Conservation (phyloP, 768 basidiomycete genomes). For the Tylopilus sp. region DNA sequence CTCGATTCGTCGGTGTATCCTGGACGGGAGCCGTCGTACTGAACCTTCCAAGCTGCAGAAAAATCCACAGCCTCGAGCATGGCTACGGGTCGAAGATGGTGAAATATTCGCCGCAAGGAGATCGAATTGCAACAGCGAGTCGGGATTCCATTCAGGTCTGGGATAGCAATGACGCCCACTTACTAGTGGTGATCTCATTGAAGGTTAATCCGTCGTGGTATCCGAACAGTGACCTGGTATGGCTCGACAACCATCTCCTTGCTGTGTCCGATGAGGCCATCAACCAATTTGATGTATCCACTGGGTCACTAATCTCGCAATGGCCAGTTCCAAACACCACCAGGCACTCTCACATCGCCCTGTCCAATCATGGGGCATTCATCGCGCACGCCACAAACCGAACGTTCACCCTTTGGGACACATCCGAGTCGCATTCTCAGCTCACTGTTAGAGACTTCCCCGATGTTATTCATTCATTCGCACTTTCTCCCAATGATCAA, state of each 20-base stretch:
- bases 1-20: background rate
- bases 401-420: no score
- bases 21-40: background rate
- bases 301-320: background rate
- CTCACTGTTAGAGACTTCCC: no score
- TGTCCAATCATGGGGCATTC: no score
- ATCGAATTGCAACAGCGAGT: background rate
- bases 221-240: background rate
- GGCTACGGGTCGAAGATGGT: no score
- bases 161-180: background rate
- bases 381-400: no score
- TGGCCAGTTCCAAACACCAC: background rate
- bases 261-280: background rate
- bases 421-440: no score
- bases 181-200: background rate
- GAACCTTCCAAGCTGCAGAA: background rate
- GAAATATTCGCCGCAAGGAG: background rate
- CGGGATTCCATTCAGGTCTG: background rate
- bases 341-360: no score
- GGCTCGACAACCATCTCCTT: background rate
- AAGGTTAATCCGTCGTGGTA: background rate
- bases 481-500: no score
- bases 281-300: background rate
- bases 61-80: background rate
- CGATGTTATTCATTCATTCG: no score